Conservation (phyloP, 2,329 filamentous ascomycete genomes). For the Fusarium bulbicola region DNA sequence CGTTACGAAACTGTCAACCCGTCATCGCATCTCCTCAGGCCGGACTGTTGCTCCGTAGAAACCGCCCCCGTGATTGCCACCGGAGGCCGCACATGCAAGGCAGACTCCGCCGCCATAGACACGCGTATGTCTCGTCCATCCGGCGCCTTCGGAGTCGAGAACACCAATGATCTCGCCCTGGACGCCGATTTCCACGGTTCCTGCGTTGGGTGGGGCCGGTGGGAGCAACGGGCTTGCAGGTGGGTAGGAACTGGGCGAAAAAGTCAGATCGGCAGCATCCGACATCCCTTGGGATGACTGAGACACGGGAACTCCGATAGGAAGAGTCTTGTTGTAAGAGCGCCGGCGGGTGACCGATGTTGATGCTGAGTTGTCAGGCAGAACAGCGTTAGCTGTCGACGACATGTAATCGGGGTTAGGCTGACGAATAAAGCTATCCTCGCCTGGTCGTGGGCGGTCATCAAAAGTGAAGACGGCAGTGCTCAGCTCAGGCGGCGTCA, state of each 20-base stretch:
- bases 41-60: constrained; percentile 66
- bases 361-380: constrained; percentile 42
- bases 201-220: constrained; percentile 53
- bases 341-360: constrained; percentile 50
- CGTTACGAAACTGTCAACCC: neutral
- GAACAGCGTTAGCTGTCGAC: constrained; percentile 44
- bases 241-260: constrained; percentile 61
- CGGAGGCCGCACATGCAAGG: constrained; percentile 62
- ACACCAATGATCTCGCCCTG: constrained; percentile 62
- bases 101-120: constrained; percentile 68
- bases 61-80: constrained; percentile 54
- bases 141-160: constrained; percentile 57
- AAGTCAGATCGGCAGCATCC: constrained; percentile 45
- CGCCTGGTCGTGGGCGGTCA: constrained; percentile 43
- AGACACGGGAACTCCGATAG: constrained; percentile 47
- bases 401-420: constrained; percentile 61
- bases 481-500: constrained; percentile 59
- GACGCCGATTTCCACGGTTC: constrained; percentile 51
- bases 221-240: constrained; percentile 58
- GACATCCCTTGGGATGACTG: constrained; percentile 34
- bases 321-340: constrained; percentile 55
- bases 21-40: constrained; percentile 59
- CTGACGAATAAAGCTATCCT: constrained; percentile 56
- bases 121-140: constrained; percentile 67
- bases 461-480: constrained; percentile 55